Evolutionary conservation across 2,329 filamentous ascomycete genomes (phyloP), one percentile per base, ranked within the genome.

Genomic region (Curvularia lunata): DNA sequence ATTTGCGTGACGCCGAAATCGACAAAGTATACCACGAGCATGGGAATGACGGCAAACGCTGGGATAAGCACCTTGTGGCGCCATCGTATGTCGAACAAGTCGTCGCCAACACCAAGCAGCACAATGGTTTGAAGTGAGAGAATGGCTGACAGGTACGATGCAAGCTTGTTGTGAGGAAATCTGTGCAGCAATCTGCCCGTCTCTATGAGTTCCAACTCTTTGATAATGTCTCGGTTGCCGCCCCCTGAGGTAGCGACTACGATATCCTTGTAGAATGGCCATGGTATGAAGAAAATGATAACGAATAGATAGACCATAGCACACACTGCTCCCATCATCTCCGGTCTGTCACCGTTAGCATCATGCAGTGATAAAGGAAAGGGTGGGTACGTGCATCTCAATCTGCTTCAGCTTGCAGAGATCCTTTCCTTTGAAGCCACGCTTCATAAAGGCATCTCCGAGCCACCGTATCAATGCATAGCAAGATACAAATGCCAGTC

Each of bases 61-160:
- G 95, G 95, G 68, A 99, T 97, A 82, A 97, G 91, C 79, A 97
- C 92, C 81, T 99, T 99, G 84, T 99, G 94, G 52, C 95, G 90
- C 95, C 95, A 99, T 74, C 95, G 88, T 72, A 99, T 97, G 77
- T 99, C 95, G 78, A 99, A 97, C 50, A 97, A 85, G 79, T 99
- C 95, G 78, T 99, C 95, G 65, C 92, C 91, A 59, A 99, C 89
- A 53, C 95, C 95, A 32, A 99, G 88, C 56, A 98, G 88, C 48
- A 92, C 90, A 62, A 96, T 92, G 45, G 89, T 91, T 79, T 97
- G 92, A 37, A 99, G 86, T 6, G 94, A 96, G 66, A 97, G 89
- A 71, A 98, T 90, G 61, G 93, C 95, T 27, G 95, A 96, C 43
- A 97, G 87, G 77, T 96, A 99, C 8, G 93, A 96, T 37, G 94